phyloP scores from a whole-genome alignment of 2,329 filamentous ascomycete genomes.

The Calonectria honghensis region DNA sequence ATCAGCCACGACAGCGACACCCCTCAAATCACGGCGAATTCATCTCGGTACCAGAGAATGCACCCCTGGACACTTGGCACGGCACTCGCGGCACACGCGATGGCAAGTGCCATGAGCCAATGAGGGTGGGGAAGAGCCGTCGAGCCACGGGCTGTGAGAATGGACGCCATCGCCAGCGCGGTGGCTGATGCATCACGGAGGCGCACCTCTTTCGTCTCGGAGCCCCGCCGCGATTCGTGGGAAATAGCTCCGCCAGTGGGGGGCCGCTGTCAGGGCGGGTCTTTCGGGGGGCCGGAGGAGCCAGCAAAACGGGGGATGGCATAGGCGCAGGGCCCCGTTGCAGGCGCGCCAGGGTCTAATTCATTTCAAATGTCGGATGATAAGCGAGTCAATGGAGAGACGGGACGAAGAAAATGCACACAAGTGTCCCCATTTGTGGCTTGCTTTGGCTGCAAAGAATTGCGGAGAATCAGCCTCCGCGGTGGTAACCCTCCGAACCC shows the following conservation, averaged over 20 bases:
- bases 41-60: conserved; percentile 17
- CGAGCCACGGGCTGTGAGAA: not conserved
- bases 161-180: not conserved
- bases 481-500: too few species aligned
- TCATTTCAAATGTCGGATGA: conserved; percentile 18
- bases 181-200: conserved; percentile 3
- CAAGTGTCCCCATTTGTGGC: conserved; percentile 14
- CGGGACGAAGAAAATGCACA: not conserved
- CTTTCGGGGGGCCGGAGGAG: conserved; percentile 8
- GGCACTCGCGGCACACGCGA: conserved; percentile 2
- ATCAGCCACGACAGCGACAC: not conserved
- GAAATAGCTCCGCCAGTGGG: not conserved
- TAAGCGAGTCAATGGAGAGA: conserved; percentile 16
- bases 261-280: not conserved
- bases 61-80: conserved; percentile 1
- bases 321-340: not conserved
- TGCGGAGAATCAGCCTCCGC: conserved; percentile 23
- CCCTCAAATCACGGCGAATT: conserved; percentile 19
- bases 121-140: not conserved
- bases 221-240: conserved; percentile 9
- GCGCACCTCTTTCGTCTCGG: conserved; percentile 4
- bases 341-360: not conserved
- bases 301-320: not conserved
- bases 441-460: not conserved
- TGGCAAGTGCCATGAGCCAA: not conserved